Percentiles rank a stretch among this genome's conserved stretches.
Conservation (phyloP, 768 basidiomycete species). For the Tremella mesenterica region DNA sequence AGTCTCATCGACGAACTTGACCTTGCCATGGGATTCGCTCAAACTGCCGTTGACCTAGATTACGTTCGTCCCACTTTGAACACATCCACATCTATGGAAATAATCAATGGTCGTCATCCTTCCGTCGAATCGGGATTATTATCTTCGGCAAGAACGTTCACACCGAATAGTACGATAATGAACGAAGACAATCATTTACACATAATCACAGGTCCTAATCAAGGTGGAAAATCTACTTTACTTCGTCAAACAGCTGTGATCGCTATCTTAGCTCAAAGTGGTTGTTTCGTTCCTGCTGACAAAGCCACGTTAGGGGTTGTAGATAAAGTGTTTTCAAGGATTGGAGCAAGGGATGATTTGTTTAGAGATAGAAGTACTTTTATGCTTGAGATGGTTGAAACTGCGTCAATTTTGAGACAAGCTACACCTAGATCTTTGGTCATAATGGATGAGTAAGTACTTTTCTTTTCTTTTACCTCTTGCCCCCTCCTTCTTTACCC, state of each 20-base stretch:
- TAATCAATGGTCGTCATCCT: constrained; percentile 78
- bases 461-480: no score
- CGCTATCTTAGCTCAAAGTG: constrained; percentile 79
- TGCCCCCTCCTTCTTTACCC: no score
- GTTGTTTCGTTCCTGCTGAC: constrained; percentile 88
- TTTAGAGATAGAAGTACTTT: constrained; percentile 91
- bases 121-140: constrained; percentile 83
- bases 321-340: constrained; percentile 84
- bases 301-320: constrained; percentile 70
- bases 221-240: constrained; percentile 70
- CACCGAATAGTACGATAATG: constrained; percentile 69
- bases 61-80: constrained; percentile 57
- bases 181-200: constrained; percentile 59
- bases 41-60: constrained; percentile 65
- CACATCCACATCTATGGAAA: constrained; percentile 54
- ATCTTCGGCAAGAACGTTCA: constrained; percentile 56
- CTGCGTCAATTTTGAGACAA: constrained; percentile 74
- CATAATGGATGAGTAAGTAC: constrained; percentile 80
- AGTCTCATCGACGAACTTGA: constrained; percentile 80
- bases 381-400: constrained; percentile 56
- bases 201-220: constrained; percentile 87
- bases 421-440: constrained; percentile 81
- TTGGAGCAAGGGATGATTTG: constrained; percentile 90
- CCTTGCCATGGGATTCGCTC: constrained; percentile 69
- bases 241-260: constrained; percentile 87